These are phyloP conservation scores for Cytauxzoon felis DNA, from an alignment of 169 alveolate genomes.

Conservation along the genomic window DNA sequence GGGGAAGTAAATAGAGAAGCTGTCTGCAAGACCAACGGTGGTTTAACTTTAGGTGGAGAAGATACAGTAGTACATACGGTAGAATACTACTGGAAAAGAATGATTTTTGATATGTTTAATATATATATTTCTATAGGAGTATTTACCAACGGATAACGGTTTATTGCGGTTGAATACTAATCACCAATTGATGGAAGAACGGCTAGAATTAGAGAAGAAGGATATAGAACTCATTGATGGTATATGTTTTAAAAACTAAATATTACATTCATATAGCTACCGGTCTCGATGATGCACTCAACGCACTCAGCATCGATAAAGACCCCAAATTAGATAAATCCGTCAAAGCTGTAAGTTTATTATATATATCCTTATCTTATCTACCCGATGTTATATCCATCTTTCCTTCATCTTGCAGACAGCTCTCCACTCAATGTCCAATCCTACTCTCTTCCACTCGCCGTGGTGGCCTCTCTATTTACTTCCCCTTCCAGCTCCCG, in stretches of 20 bases:
- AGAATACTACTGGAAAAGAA: slow-evolving; percentile 12
- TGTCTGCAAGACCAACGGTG: too few relatives aligned
- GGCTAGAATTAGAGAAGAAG: slow-evolving; percentile 36
- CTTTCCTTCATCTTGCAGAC: too few relatives aligned
- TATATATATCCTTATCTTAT: not conserved
- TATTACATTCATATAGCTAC: slow-evolving; percentile 29
- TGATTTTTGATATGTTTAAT: too few relatives aligned
- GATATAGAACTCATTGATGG: slow-evolving; percentile 52
- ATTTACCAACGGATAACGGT: slow-evolving; percentile 7
- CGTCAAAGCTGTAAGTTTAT: slow-evolving; percentile 37
- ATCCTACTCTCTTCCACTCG: too few relatives aligned
- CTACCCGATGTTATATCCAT: not conserved
- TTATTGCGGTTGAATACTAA: slow-evolving; percentile 28
- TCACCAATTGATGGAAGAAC: slow-evolving; percentile 41
- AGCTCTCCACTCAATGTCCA: too few relatives aligned
- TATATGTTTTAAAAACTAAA: not conserved
- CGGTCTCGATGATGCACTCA: slow-evolving; percentile 58
- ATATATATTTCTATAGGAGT: slow-evolving; percentile 16
- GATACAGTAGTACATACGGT: not conserved
- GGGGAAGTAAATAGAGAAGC: too few relatives aligned
- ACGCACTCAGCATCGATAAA: slow-evolving; percentile 38
- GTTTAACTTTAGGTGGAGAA: too few relatives aligned
- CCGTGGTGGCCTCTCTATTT: too few relatives aligned
- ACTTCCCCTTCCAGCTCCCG: too few relatives aligned
- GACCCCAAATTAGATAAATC: slow-evolving; percentile 49